Evolutionary conservation across 768 basidiomycete species (phyloP).

Genomic region (Phylloporus arenicola): DNA sequence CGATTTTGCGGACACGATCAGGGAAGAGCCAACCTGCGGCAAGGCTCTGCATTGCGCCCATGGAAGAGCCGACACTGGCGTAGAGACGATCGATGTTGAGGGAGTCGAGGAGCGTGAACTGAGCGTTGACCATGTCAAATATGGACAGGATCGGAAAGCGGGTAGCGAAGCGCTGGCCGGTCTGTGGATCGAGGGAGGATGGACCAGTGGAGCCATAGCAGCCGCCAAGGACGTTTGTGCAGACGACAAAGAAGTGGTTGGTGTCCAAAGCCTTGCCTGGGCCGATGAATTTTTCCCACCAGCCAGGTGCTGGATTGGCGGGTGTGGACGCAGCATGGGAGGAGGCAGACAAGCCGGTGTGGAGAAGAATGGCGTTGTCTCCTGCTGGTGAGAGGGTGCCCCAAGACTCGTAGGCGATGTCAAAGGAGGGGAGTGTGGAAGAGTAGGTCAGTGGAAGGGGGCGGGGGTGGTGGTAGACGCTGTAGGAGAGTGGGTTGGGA

Average conservation of each 20-base stretch:
- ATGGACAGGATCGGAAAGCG: conserved; percentile 87
- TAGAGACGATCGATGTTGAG: conserved; percentile 81
- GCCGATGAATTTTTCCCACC: conserved; percentile 99
- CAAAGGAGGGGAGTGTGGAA: conserved; percentile 56
- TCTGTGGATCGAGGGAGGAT: conserved; percentile 68
- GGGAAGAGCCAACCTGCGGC: conserved; percentile 93
- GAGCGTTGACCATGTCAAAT: conserved; percentile 96
- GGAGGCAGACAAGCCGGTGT: conserved; percentile 93
- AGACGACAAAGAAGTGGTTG: conserved; percentile 85
- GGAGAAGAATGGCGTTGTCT: conserved; percentile 90
- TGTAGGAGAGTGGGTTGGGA: conserved; percentile 70
- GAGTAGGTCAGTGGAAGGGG: conserved; percentile 69
- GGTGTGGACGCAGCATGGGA: conserved; percentile 87
- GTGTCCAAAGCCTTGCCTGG: conserved; percentile 94
- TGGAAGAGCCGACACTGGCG: conserved; percentile 90
- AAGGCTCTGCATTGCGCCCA: conserved; percentile 98
- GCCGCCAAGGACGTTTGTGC: conserved; percentile 94
- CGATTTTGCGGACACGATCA: conserved; percentile 80
- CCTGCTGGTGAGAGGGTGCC: conserved; percentile 71
- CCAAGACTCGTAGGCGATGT: conserved; percentile 98
- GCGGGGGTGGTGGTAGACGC: conserved; percentile 53
- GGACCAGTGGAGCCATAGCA: conserved; percentile 98
- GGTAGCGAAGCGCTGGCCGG: conserved; percentile 76
- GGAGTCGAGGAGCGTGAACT: conserved; percentile 80
- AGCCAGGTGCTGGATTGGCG: conserved; percentile 76